Base-by-base conservation (phyloP, 2,329 filamentous ascomycete genomes). In the Ploettnerulaceae sp. region DNA sequence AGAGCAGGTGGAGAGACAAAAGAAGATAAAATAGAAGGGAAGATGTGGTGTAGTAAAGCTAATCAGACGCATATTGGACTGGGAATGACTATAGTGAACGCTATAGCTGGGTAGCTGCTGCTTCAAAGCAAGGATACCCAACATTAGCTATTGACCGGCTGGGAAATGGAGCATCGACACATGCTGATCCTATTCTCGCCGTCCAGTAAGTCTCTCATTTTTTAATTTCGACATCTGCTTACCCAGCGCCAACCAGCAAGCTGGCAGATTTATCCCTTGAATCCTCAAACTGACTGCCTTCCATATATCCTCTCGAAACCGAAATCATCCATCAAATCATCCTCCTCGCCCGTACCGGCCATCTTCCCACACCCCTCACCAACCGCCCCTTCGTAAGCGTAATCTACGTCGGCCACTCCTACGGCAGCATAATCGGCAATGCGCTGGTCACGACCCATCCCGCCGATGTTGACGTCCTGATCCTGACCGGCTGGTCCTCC, bases 61-160 rank as follows among this genome's bases (percentile, higher is more conserved):
- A 39, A 11, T 28, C 11, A 26, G 5, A 6, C 11, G 17, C 17
- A 53, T 46, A 48, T 24, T 60, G 58, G 58, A 46, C 39, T 20
- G 55, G 55, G 4, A 35, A 48, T 11, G 52, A 45, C 11, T 14
- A 28, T 26, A 40, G 37, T 7, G 33, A 50, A 3, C 9, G 33
- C n/a, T 61, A 61, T 45, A 48, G 37, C 22, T 62, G 53, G 57
- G 36, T 56, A n/a, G 34, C 39, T 9, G 51, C 47, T 36, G 57
- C 60, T 7, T 56, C 57, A 4, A 29, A 45, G 5, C 44, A 45
- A 22, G 60, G 58, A 6, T 61, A 57, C 28, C 53, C 57, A 32
- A 61, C 60, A 6, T 49, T 62, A 14, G 39, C 57, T n/a, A 57
- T 62, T 41, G 58, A 62, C 36, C 53, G 56, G 18, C 51, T 61